phyloP scores from a whole-genome alignment of 78 protist genomes.

The Dictyostelium firmibasis region DNA sequence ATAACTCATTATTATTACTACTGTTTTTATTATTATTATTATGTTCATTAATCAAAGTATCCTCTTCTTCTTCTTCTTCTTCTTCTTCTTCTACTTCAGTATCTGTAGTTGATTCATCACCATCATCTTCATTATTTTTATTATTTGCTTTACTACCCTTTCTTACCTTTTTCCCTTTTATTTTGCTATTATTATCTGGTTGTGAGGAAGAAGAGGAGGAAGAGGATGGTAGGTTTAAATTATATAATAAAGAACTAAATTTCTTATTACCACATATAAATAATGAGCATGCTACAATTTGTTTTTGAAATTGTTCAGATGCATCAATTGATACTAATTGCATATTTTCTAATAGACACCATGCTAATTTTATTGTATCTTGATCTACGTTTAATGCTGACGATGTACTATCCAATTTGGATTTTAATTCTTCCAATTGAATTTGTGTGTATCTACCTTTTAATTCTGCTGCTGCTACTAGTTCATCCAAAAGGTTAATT shows the following conservation, averaged over 20 bases:
- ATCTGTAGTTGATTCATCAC: background rate
- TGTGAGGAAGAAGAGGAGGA: background rate
- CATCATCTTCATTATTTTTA: background rate
- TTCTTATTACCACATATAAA: slow-evolving; percentile 52
- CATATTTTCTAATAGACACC: slow-evolving; percentile 22
- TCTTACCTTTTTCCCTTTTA: background rate
- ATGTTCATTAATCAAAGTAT: background rate
- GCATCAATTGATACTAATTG: slow-evolving; percentile 32
- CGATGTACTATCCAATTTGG: background rate
- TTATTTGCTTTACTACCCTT: too few relatives aligned
- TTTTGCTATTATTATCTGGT: background rate
- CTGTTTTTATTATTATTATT: background rate
- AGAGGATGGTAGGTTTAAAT: background rate
- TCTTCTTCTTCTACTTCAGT: background rate
- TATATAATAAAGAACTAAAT: slow-evolving; percentile 20
- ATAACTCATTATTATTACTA: background rate
- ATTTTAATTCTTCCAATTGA: background rate
- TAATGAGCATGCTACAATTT: slow-evolving; percentile 12
- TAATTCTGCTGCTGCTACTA: slow-evolving; percentile 69
- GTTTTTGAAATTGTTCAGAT: slow-evolving; percentile 18
- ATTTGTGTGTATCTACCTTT: background rate
- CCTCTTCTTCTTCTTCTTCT: background rate
- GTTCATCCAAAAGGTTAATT: slow-evolving; percentile 26
- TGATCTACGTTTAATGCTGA: slow-evolving; percentile 36
- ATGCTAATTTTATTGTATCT: slow-evolving; percentile 1